Conservation (phyloP, 345 rosid species). For the Microcos paniculata region DNA sequence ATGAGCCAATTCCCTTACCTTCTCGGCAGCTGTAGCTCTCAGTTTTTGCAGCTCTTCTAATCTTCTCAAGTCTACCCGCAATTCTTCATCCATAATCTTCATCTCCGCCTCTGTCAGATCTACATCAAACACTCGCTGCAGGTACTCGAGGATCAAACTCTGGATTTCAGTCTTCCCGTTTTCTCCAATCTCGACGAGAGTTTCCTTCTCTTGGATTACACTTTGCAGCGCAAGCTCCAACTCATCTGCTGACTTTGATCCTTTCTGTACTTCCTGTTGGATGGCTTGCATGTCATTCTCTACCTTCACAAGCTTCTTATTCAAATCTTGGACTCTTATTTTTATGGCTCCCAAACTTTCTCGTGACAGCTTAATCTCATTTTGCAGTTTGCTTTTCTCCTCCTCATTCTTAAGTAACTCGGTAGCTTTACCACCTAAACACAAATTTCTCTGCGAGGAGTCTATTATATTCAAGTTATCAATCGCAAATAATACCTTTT, state of each 20-base stretch:
- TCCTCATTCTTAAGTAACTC: constrained; percentile 78
- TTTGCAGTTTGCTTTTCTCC: constrained; percentile 73
- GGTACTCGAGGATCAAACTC: constrained; percentile 51
- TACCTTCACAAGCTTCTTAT: constrained; percentile 37
- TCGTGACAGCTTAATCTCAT: constrained; percentile 50
- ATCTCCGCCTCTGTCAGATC: constrained; percentile 57
- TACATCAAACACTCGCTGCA: constrained; percentile 50
- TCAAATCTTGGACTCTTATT: constrained; percentile 46
- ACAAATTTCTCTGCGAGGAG: constrained; percentile 38
- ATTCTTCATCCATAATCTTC: constrained; percentile 45
- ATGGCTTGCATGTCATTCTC: constrained; percentile 40
- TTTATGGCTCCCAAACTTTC: constrained; percentile 50
- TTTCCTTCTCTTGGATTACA: constrained; percentile 53
- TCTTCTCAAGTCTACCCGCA: constrained; percentile 27
- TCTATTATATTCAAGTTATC: constrained; percentile 69
- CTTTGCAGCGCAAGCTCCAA: constrained; percentile 43
- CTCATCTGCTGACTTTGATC: constrained; percentile 40
- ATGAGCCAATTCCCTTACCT: constrained; percentile 19
- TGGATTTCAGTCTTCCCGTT: constrained; percentile 49
- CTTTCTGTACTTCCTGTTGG: constrained; percentile 47
- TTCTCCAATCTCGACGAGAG: constrained; percentile 49
- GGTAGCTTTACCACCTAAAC: constrained; percentile 61
- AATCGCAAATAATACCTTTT: constrained; percentile 72
- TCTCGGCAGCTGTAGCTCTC: constrained; percentile 31
- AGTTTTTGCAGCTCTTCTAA: constrained; percentile 36